Evolutionary conservation across 305 asterid genomes (phyloP), one percentile per base, ranked within the genome.

Genomic region (Plantago rigida): DNA sequence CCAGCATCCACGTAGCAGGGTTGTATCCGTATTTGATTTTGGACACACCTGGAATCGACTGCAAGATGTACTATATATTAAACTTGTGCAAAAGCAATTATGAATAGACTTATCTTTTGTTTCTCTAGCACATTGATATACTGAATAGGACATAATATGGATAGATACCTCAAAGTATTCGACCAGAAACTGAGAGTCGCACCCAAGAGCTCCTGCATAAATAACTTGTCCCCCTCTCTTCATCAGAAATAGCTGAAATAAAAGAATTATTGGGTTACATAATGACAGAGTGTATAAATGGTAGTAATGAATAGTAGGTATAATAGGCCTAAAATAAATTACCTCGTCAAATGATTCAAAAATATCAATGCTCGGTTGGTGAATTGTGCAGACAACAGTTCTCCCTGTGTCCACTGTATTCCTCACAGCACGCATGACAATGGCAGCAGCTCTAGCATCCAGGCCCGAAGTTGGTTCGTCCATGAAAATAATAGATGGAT

Each of bases 381-480:
- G 97, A 66, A 89, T 89, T 14, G 97, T 89, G 78, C 97, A 89
- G 51, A 89, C 95, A 11, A 89, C 97, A 7, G 95, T 87, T 65
- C 95, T 73, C 22, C 97, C 97, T 0, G 97, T 89, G 59, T 87
- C 97, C 3, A 90, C 97, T 0, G 96, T 92, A 79, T 89, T 92
- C 22, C 98, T 83, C 26, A 92, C 98, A 4, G 98, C 73, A 47
- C 98, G 69, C 98, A 88, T 92, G 72, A 92, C 96, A 44, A 92
- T 87, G n/a, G 99, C 99, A 50, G 99, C 98, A 58, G 98, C 95
- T 77, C 96, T 79, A 64, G 98, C 98, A 75, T 91, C 98, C 22
- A 91, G 96, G 0, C 98, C 94, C 10, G 98, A 84, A 15, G 98
- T 91, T 6, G 96, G 98, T 56, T 91, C 98, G 60, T 91, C 98